phyloP scores from a whole-genome alignment of 192 early-diverging fungal species.

The Backusella tarrabulga region DNA sequence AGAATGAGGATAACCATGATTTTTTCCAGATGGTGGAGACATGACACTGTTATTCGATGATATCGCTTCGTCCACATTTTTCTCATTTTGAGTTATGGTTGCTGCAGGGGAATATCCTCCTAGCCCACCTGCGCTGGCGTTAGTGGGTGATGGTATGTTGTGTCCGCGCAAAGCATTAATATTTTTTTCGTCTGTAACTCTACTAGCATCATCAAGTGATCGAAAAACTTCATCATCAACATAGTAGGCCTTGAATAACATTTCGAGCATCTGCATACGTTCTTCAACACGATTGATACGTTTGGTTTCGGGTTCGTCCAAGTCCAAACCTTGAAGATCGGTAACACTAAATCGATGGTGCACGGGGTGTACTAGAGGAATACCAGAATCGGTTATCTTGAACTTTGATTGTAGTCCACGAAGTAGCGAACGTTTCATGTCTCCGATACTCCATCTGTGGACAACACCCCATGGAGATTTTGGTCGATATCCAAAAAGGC shows the following conservation, averaged over 20 bases:
- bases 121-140: not conserved
- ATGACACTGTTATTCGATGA: not conserved
- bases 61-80: not conserved
- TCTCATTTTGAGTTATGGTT: not conserved
- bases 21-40: not conserved
- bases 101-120: not conserved
- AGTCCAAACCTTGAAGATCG: constrained; percentile 8
- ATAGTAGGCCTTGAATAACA: constrained; percentile 39
- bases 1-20: not conserved
- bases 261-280: constrained; percentile 35
- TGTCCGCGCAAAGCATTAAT: not conserved
- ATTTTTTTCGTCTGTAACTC: not conserved
- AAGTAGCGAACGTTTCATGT: constrained; percentile 29
- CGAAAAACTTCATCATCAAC: constrained; percentile 39
- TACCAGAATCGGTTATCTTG: constrained; percentile 33
- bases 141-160: not conserved
- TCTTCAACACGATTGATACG: constrained; percentile 35
- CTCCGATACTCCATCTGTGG: constrained; percentile 34
- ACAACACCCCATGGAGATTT: constrained; percentile 36
- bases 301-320: constrained; percentile 24
- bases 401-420: constrained; percentile 35
- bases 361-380: constrained; percentile 38
- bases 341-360: constrained; percentile 33
- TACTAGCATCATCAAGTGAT: constrained; percentile 33
- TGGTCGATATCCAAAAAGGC: constrained; percentile 34